Evolutionary conservation across 2,329 filamentous ascomycete genomes (phyloP).

Genomic region (Cordyceps fumosorosea): DNA sequence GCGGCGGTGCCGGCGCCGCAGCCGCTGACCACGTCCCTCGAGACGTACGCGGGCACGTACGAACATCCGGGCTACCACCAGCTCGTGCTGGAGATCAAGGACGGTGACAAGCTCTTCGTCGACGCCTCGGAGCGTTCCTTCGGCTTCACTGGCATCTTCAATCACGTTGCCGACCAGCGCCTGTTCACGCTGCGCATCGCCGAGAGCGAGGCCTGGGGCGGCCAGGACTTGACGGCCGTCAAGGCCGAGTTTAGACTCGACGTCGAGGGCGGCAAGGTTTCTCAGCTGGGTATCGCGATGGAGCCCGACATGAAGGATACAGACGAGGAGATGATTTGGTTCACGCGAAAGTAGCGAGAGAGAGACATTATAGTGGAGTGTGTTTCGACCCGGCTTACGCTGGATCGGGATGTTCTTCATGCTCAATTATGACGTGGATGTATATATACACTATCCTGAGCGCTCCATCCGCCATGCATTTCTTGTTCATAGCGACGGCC

Average conservation of each 20-base stretch:
- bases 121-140: conserved; percentile 23
- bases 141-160: conserved; percentile 20
- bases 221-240: conserved; percentile 7
- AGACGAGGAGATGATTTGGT: conserved; percentile 18
- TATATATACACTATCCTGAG: neutral
- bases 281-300: conserved; percentile 17
- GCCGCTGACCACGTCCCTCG: neutral
- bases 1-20: neutral
- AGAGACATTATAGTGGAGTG: neutral
- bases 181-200: conserved; percentile 15
- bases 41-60: conserved; percentile 7
- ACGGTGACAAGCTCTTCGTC: conserved; percentile 17
- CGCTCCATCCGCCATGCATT: neutral
- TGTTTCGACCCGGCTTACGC: neutral
- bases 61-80: conserved; percentile 20
- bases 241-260: conserved; percentile 18
- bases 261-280: conserved; percentile 1
- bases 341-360: conserved; percentile 8
- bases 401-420: neutral
- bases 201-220: conserved; percentile 16
- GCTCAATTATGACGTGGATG: neutral
- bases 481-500: neutral
- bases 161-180: conserved; percentile 17
- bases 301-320: conserved; percentile 13
- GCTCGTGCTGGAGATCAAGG: conserved; percentile 18